A percentile compares a stretch with the other conserved stretches of the same genome.
These are phyloP conservation scores for Ligustrum vulgare DNA, from an alignment of 257 asterid genomes.

Conservation along the genomic window DNA sequence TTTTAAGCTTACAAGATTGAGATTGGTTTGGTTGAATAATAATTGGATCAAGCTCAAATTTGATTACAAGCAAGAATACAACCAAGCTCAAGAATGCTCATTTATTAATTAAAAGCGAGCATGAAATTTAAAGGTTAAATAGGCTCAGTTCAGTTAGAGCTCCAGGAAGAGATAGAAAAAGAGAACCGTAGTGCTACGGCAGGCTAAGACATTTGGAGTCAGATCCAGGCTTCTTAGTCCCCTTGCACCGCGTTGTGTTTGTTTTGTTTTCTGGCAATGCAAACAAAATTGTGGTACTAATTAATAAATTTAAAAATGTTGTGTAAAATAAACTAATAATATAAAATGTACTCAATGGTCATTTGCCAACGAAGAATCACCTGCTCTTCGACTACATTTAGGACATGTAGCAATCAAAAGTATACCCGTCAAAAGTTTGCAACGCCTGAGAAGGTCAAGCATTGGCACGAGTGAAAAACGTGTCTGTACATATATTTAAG, in stretches of 20 bases:
- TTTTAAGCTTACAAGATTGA: background rate
- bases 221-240: constrained; percentile 88
- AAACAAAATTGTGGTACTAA: constrained; percentile 15
- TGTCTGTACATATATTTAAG: background rate
- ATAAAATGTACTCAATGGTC: background rate
- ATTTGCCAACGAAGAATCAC: constrained; percentile 31
- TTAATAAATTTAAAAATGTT: constrained; percentile 13
- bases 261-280: constrained; percentile 83
- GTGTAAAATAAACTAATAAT: constrained; percentile 16
- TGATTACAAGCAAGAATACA: background rate
- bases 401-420: constrained; percentile 91
- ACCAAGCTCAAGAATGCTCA: background rate
- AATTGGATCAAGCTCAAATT: background rate
- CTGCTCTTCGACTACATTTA: constrained; percentile 87
- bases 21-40: background rate
- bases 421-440: constrained; percentile 89
- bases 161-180: constrained; percentile 1
- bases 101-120: background rate
- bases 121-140: background rate
- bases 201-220: constrained; percentile 78
- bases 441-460: constrained; percentile 51
- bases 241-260: constrained; percentile 93
- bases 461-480: constrained; percentile 6
- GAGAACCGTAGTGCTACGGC: constrained; percentile 85
- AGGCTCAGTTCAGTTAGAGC: background rate